Percentiles rank a stretch among this genome's conserved stretches.
Conservation (phyloP, 2,329 filamentous ascomycete species). For the Aurifilum marmelostoma region DNA sequence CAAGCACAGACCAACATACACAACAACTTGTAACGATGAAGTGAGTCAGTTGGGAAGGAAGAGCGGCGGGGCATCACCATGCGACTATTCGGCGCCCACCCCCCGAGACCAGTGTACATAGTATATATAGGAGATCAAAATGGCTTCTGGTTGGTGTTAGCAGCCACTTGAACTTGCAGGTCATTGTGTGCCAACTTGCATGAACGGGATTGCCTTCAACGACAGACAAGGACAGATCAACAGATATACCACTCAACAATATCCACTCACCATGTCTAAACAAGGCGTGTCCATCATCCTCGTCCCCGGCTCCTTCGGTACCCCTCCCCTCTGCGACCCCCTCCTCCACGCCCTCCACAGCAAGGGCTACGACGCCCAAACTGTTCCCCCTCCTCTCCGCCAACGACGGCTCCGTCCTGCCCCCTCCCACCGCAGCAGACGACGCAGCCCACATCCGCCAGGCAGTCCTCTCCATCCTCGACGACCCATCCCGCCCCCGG, state of each 20-base stretch:
- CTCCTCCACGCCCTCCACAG: constrained; percentile 12
- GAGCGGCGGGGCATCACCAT: not conserved
- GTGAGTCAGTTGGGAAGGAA: not conserved
- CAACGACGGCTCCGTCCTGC: constrained; percentile 28
- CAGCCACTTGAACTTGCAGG: too few relatives aligned
- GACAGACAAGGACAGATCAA: too few relatives aligned
- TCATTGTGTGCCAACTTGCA: too few relatives aligned
- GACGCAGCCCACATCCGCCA: constrained; percentile 28
- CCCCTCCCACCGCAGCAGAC: constrained; percentile 29
- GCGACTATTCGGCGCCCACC: too few relatives aligned
- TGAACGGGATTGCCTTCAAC: too few relatives aligned
- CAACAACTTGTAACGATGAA: not conserved
- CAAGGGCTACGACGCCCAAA: constrained; percentile 20
- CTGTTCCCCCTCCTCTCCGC: constrained; percentile 26
- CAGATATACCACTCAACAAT: too few relatives aligned
- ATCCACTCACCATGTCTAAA: not conserved
- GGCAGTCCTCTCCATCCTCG: constrained; percentile 23
- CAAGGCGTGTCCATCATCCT: constrained; percentile 20
- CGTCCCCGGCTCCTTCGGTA: constrained; percentile 27
- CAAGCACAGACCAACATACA: not conserved
- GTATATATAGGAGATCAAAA: too few relatives aligned
- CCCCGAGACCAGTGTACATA: too few relatives aligned
- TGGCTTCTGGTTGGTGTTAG: too few relatives aligned
- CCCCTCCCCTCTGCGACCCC: constrained; percentile 12
- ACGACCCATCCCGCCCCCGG: constrained; percentile 32